These are phyloP conservation scores for Pilobolus umbonatus DNA, from an alignment of 192 early-diverging fungal genomes.

Conservation along the genomic window DNA sequence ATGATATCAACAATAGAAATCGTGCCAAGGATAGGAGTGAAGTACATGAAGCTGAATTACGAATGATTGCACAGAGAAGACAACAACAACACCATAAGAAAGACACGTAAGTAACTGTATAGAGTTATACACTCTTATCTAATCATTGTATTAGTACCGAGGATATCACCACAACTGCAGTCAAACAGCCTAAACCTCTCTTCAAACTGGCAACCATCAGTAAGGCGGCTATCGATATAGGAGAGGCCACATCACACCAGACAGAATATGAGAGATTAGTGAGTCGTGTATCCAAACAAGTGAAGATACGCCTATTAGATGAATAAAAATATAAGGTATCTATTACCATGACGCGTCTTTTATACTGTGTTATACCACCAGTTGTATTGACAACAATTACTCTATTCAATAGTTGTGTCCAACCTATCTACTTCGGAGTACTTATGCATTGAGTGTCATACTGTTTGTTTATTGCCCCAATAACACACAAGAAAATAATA, in stretches of 20 bases:
- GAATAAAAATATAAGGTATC: slow-evolving; percentile 14
- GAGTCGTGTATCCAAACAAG: slow-evolving; percentile 13
- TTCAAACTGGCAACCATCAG: slow-evolving; percentile 2
- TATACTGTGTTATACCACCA: too few species aligned
- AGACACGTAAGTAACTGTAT: neutral
- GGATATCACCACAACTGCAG: neutral
- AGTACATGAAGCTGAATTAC: slow-evolving; percentile 38
- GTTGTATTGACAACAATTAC: too few species aligned
- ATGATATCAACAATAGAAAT: slow-evolving; percentile 53
- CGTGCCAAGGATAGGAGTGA: slow-evolving; percentile 42
- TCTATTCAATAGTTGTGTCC: too few species aligned
- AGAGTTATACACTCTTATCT: neutral
- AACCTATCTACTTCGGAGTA: too few species aligned
- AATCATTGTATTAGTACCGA: neutral
- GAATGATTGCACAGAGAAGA: slow-evolving; percentile 12
- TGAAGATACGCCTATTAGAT: slow-evolving; percentile 23
- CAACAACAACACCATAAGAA: neutral
- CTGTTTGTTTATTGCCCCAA: too few species aligned
- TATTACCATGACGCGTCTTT: too few species aligned
- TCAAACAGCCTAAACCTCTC: neutral
- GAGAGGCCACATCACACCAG: slow-evolving; percentile 19
- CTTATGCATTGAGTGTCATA: too few species aligned
- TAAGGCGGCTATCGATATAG: slow-evolving; percentile 23
- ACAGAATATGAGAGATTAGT: slow-evolving; percentile 28
- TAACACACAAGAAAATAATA: too few species aligned